Evolutionary conservation across 441 rosid species (phyloP), one percentile per base, ranked within the genome.

Genomic region (Flueggea neowawraea): DNA sequence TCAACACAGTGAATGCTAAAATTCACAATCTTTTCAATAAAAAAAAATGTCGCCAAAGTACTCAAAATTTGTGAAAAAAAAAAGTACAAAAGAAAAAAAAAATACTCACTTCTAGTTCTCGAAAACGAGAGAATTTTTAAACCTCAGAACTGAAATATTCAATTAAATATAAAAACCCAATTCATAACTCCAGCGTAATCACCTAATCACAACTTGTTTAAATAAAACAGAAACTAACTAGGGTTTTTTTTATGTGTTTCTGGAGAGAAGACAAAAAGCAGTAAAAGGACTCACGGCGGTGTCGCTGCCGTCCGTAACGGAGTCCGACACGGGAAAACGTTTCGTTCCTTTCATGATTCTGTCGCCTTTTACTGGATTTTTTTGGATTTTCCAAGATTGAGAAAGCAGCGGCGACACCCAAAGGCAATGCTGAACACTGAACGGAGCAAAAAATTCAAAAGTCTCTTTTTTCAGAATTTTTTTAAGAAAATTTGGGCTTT

Each of bases 331-430:
- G 43, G 88, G 86, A 56, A 80, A 70, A 47, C 95, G 90, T 69
- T 90, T 93, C 39, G 82, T 17, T 48, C 86, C 90, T 67, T 76
- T 94, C 96, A 90, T 88, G 72, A 68, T 77, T 61, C 31, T 53
- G 28, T 16, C 28, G 31, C 10, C 32, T 33, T 64, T 36, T 28
- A 58, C 48, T 45, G 56, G 28, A 22, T 22, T 22, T 36, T 15
- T 39, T 16, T 54, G n/a, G n/a, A n/a, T 5, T 36, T 33, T 33
- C 6, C 39, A 33, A 33, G 6, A 33, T 6, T 33, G 41, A 5
- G 41, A 36, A 36, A 36, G 9, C 28, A 36, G 41, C 53, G 58
- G 52, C 14, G 52, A 61, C 51, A 0, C 15, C 58, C 39, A 13
- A 63, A 56, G 45, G 65, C 57, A 12, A 16, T 52, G 65, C 52